A percentile compares a stretch with the other conserved stretches of the same genome.
These are phyloP conservation scores for Xylaria sp. DNA, from an alignment of 2,329 filamentous ascomycete species.

Conservation along the genomic window DNA sequence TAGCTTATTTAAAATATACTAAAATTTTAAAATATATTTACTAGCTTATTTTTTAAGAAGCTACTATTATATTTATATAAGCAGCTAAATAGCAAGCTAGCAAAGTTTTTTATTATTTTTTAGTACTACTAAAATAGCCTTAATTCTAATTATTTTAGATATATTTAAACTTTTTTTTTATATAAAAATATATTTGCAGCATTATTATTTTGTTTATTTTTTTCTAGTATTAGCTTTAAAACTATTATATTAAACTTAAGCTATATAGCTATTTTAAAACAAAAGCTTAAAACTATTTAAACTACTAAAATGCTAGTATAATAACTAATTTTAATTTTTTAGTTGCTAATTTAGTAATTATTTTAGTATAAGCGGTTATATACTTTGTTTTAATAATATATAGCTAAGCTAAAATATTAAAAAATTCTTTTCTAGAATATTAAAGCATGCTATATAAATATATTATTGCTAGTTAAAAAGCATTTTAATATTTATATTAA, in stretches of 20 bases:
- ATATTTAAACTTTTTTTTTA: neutral
- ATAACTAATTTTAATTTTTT: neutral
- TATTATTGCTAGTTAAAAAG: neutral
- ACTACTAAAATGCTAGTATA: no score
- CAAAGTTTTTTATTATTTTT: neutral
- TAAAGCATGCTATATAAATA: neutral
- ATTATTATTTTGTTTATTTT: neutral
- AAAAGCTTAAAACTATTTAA: neutral
- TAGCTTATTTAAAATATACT: neutral
- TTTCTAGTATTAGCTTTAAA: neutral
- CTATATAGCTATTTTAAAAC: neutral
- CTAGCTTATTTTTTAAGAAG: constrained; percentile 1
- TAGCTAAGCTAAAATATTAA: neutral
- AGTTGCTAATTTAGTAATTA: neutral
- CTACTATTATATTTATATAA: neutral
- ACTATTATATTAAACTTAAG: neutral
- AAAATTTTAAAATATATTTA: neutral
- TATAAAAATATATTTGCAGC: neutral
- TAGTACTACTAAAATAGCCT: neutral
- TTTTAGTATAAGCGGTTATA: neutral
- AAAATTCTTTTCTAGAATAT: neutral
- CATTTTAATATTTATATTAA: neutral
- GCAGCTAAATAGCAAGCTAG: neutral
- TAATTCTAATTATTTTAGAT: neutral
- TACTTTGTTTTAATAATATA: neutral